A percentile compares a stretch with the other conserved stretches of the same genome.
Evolutionary conservation across 441 rosid genomes (phyloP).

Genomic region (Viola pubescens): DNA sequence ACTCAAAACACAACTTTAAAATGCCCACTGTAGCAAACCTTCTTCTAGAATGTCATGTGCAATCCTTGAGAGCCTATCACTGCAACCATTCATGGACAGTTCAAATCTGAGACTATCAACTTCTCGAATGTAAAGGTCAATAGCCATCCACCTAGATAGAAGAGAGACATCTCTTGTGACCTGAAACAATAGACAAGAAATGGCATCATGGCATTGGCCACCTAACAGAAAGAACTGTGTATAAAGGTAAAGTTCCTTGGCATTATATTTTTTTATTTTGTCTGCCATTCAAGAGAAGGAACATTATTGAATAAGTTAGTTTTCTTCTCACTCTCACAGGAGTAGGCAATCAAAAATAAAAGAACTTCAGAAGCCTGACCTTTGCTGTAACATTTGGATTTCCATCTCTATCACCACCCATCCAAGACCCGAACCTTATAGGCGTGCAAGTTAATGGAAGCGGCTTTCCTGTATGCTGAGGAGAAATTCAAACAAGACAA

Average conservation of each 20-base stretch:
- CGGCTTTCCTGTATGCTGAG: slow-evolving; percentile 75
- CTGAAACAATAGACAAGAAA: slow-evolving; percentile 37
- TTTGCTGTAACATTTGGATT: slow-evolving; percentile 94
- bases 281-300: background rate
- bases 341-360: background rate
- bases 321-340: background rate
- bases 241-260: background rate
- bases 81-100: slow-evolving; percentile 77
- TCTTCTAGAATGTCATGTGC: slow-evolving; percentile 80
- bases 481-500: slow-evolving; percentile 8
- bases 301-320: background rate
- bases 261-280: too few relatives aligned
- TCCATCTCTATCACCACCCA: slow-evolving; percentile 99
- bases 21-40: slow-evolving; percentile 41
- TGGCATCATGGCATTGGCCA: background rate
- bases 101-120: slow-evolving; percentile 88
- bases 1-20: slow-evolving; percentile 2
- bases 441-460: slow-evolving; percentile 94
- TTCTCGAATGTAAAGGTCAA: slow-evolving; percentile 85
- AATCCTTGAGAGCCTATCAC: slow-evolving; percentile 48
- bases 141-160: slow-evolving; percentile 96
- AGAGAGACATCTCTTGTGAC: slow-evolving; percentile 89
- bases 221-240: slow-evolving; percentile 1
- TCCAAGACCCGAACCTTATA: slow-evolving; percentile 92
- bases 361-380: slow-evolving; percentile 36